Evolutionary conservation across 768 basidiomycete genomes (phyloP).

Genomic region (Hemileccinum impolitum): DNA sequence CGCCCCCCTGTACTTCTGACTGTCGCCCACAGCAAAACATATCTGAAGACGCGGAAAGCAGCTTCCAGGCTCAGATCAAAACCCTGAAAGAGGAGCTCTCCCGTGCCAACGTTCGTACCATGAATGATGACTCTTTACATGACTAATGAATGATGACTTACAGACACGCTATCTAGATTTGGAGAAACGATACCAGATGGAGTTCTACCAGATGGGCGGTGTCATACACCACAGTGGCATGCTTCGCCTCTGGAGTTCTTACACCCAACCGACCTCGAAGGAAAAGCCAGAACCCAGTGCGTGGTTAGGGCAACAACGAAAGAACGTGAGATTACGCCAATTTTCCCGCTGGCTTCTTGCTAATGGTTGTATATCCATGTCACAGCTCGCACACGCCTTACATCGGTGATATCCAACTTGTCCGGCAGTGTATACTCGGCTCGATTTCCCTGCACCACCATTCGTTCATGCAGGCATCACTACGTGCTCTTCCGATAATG

Average conservation of each 20-base stretch:
- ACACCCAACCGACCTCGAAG: constrained; percentile 46
- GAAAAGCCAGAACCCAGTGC: constrained; percentile 50
- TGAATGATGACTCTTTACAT: neutral
- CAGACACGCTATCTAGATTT: constrained; percentile 55
- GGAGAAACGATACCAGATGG: constrained; percentile 59
- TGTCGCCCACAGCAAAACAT: constrained; percentile 35
- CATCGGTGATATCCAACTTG: constrained; percentile 15
- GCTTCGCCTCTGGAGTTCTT: constrained; percentile 57
- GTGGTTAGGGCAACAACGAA: constrained; percentile 70
- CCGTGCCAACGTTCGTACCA: constrained; percentile 47
- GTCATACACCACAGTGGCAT: constrained; percentile 71
- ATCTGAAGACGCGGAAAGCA: constrained; percentile 72
- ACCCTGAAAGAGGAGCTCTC: constrained; percentile 62
- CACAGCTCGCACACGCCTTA: constrained; percentile 29
- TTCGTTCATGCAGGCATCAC: constrained; percentile 12
- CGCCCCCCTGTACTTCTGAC: constrained; percentile 6
- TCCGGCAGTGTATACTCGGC: neutral
- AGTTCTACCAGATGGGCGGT: constrained; percentile 80
- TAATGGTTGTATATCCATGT: neutral
- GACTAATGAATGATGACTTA: constrained; percentile 1
- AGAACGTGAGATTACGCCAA: constrained; percentile 32
- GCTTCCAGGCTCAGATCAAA: constrained; percentile 61
- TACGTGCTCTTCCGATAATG: constrained; percentile 13
- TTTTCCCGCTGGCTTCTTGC: neutral
- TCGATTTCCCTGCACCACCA: neutral